Base-by-base conservation (phyloP, 352 stramenopile genomes). In the Globisporangium solare region DNA sequence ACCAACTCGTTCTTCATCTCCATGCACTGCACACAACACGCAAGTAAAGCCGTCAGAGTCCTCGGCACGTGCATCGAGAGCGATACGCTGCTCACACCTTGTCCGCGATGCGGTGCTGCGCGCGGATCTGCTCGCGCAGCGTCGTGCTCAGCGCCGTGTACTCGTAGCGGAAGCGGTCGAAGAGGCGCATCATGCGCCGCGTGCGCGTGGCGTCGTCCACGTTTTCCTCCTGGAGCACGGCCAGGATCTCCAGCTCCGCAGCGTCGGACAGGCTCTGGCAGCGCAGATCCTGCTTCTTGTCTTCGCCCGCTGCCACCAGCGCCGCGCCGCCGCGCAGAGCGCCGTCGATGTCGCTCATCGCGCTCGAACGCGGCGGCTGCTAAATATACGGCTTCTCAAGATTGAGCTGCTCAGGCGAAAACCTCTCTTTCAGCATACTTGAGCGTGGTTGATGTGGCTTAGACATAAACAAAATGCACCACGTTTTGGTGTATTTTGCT, bases 1-100 rank as follows among this genome's bases (percentile, higher is more conserved):
- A 89, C 71, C 0, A 89, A 76, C 59, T 84, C 72, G 46, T 83
- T 82, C 59, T 89, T 89, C 57, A 89, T 83, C 57, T 86, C 70
- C 18, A 79, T 32, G 51, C 79, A 89, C 66, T 82, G 31, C 3
- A 14, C 21, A 6, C 17, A 20, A 13, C 32, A 6, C 6, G 17
- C 17, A 48, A 63, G 10, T 3, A 6, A n/a, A 35, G 27, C 7
- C 27, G 27, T 35, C 7, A 53, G 27, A 17, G 7, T n/a, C 47
- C 27, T n/a, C 31, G 18, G 20, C 32, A 5, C 11, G 0, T 8
- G 18, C 27, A 6, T 15, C 35, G 13, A 22, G 24, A 40, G 17
- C 2, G 21, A 51, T 15, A 5, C 24, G 11, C 18, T 12, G 14
- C 46, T 37, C 40, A 79, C 40, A 79, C 73, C 61, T 89, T 89